Evolutionary conservation across 805 yeast species (phyloP), one percentile per base, ranked within the genome.

Genomic region (Pichia membranifaciens): DNA sequence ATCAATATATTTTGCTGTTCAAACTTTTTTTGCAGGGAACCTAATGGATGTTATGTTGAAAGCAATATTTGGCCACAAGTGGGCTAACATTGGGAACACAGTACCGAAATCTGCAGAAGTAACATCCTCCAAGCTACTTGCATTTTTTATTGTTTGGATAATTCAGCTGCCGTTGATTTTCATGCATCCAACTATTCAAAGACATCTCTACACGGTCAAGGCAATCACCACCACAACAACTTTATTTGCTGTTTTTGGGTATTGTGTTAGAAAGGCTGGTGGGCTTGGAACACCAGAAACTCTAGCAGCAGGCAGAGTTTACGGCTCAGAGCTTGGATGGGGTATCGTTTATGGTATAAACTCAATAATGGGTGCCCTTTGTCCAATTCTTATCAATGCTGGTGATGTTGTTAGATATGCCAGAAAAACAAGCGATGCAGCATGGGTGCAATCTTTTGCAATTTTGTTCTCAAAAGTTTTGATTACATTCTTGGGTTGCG

Each of bases 1-100:
- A 21, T 65, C 70, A 31, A 72, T 76, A 37, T 75, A 76, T 73
- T 71, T 63, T 50, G 70, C 72, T 4, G 66, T 70, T 7, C 75
- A 73, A 49, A 59, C 75, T 0, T 74, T 62, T 56, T 64, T 74
- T 12, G 78, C 79, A 38, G 78, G 74, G 6, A 68, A 67, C 36
- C 61, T 73, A 41, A 55, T 74, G 10, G 61, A 67, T 12, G 60
- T 66, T 22, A 58, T 73, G 20, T 45, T 74, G 16, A 42, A 68
- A 16, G 33, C 49, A n/a, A 42, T 49, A 9, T 69, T 64, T 54
- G 72, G 71, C 16, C 62, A 57, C 36, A 43, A 48, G 36, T 35
- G 45, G 23, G 38, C 47, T 15, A 38, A 39, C 18, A 60, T 74
- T 58, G 58, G 64, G 45, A 70, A 73, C 54, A 66, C 71, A 2